These are phyloP conservation scores for Vinca major DNA, from an alignment of 305 asterid species.

Conservation along the genomic window DNA sequence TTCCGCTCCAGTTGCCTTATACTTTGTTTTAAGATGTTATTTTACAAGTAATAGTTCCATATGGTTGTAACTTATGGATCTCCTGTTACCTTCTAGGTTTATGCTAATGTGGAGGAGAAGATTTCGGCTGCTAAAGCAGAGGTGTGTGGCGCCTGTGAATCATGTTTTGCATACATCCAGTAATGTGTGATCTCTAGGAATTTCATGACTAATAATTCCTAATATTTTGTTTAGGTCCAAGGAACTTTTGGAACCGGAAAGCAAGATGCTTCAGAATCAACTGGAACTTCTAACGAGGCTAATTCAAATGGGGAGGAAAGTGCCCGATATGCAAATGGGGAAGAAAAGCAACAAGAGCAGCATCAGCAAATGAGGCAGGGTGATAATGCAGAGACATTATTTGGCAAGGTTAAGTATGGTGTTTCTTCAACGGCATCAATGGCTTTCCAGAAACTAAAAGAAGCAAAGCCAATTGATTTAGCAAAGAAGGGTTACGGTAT, in stretches of 20 bases:
- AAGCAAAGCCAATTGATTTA: slow-evolving; percentile 67
- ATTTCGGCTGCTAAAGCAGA: slow-evolving; percentile 75
- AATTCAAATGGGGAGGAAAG: slow-evolving; percentile 27
- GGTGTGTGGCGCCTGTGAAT: slow-evolving; percentile 36
- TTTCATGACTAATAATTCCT: background rate
- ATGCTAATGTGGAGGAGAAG: slow-evolving; percentile 54
- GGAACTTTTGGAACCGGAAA: slow-evolving; percentile 62
- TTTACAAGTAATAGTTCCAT: background rate
- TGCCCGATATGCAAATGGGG: slow-evolving; percentile 38
- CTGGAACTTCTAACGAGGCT: slow-evolving; percentile 29
- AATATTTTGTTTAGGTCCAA: slow-evolving; percentile 47
- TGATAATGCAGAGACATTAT: slow-evolving; percentile 45
- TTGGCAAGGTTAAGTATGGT: slow-evolving; percentile 55
- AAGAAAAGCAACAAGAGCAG: slow-evolving; percentile 50
- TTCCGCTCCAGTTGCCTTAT: slow-evolving; percentile 6
- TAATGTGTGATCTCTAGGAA: background rate
- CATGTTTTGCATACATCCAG: background rate
- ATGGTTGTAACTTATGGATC: slow-evolving; percentile 12
- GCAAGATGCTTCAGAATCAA: slow-evolving; percentile 41
- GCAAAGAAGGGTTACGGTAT: slow-evolving; percentile 69
- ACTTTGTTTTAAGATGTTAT: slow-evolving; percentile 9
- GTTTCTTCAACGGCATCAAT: slow-evolving; percentile 49
- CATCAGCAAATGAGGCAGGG: slow-evolving; percentile 45
- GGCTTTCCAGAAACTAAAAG: slow-evolving; percentile 65
- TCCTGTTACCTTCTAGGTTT: slow-evolving; percentile 37